Evolutionary conservation across 2,329 filamentous ascomycete species (phyloP).

Genomic region (Microsporum ferrugineum): DNA sequence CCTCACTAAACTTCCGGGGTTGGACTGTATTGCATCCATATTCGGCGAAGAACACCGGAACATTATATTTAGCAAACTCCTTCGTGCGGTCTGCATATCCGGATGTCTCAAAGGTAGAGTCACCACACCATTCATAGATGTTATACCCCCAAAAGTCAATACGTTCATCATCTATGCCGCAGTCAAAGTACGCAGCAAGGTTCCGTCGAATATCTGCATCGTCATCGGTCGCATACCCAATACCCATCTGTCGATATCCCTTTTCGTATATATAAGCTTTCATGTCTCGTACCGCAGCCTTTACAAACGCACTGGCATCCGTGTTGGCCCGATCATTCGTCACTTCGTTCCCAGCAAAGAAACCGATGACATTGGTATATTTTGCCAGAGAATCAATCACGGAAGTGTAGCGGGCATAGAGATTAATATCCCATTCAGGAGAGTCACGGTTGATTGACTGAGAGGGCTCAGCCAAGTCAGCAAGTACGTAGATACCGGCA

Average conservation of each 20-base stretch:
- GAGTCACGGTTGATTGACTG: constrained; percentile 74
- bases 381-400: constrained; percentile 72
- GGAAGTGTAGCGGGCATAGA: constrained; percentile 68
- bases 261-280: constrained; percentile 84
- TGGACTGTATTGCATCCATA: constrained; percentile 80
- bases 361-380: constrained; percentile 87
- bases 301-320: constrained; percentile 81
- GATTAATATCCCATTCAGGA: constrained; percentile 66
- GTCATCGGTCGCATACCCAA: constrained; percentile 94
- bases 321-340: constrained; percentile 84
- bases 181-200: constrained; percentile 91
- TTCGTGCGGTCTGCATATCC: constrained; percentile 72
- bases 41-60: constrained; percentile 96
- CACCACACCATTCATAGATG: constrained; percentile 98
- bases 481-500: constrained; percentile 88
- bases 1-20: constrained; percentile 74
- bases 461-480: constrained; percentile 72
- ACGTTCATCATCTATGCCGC: constrained; percentile 45
- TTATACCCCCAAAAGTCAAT: constrained; percentile 99
- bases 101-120: constrained; percentile 63
- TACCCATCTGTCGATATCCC: constrained; percentile 65
- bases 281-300: constrained; percentile 91
- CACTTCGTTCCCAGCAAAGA: constrained; percentile 98
- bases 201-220: constrained; percentile 69
- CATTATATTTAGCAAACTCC: constrained; percentile 80